Evolutionary conservation across 352 stramenopile species (phyloP).

Genomic region (Lagenidium sp.): DNA sequence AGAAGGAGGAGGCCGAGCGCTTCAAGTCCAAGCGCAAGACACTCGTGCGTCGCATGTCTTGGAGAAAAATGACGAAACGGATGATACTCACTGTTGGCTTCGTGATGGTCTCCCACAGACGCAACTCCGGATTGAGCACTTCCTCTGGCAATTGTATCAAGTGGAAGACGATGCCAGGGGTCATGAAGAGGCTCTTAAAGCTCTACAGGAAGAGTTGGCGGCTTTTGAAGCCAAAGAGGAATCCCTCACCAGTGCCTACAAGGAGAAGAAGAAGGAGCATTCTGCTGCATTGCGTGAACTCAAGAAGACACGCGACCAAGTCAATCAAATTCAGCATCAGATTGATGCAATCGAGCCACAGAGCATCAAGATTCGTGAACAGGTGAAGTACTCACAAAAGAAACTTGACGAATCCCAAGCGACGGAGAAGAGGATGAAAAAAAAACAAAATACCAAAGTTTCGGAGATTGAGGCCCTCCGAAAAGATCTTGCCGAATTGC

Average conservation of each 20-base stretch:
- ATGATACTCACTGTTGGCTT: neutral
- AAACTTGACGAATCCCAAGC: conserved; percentile 46
- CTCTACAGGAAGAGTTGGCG: conserved; percentile 29
- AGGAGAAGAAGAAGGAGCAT: conserved; percentile 73
- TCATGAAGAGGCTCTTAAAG: conserved; percentile 67
- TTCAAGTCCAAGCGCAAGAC: conserved; percentile 67
- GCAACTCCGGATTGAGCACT: conserved; percentile 86
- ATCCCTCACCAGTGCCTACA: conserved; percentile 26
- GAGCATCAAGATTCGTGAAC: conserved; percentile 81
- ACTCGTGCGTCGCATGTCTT: conserved; percentile 27
- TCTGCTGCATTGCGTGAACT: conserved; percentile 36
- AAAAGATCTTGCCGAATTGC: conserved; percentile 56
- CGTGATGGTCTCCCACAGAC: conserved; percentile 32
- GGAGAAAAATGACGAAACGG: neutral
- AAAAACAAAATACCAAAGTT: conserved; percentile 77
- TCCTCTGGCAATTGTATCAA: conserved; percentile 95
- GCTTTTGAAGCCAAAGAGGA: conserved; percentile 44
- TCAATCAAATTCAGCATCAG: conserved; percentile 74
- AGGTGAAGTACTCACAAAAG: conserved; percentile 77
- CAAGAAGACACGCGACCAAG: conserved; percentile 53
- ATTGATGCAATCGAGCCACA: conserved; percentile 76
- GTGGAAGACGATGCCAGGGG: conserved; percentile 86
- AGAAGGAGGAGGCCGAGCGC: conserved; percentile 90
- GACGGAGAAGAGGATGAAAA: conserved; percentile 44
- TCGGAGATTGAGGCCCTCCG: conserved; percentile 79